These are phyloP conservation scores for Beauveria sp. DNA, from an alignment of 2,329 filamentous ascomycete species.

Conservation along the genomic window DNA sequence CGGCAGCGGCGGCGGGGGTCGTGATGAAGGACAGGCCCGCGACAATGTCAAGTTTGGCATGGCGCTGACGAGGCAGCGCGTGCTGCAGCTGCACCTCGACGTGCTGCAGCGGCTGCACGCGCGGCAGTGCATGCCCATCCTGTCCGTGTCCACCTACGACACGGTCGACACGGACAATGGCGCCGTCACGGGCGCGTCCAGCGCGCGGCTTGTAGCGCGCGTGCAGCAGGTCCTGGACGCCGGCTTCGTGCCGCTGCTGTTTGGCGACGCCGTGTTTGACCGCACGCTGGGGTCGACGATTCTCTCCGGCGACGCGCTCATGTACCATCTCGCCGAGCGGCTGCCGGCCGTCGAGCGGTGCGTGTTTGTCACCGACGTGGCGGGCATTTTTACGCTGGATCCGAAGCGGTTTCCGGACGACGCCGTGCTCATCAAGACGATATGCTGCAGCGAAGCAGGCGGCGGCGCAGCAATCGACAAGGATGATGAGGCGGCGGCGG, in stretches of 20 bases:
- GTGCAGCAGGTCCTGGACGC: background rate
- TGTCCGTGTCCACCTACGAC: constrained; percentile 11
- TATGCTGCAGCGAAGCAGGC: background rate
- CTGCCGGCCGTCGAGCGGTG: background rate
- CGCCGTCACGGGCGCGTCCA: background rate
- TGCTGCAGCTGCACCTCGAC: constrained; percentile 6
- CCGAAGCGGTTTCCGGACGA: constrained; percentile 2
- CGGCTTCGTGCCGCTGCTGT: constrained; percentile 10
- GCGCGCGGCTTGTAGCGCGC: background rate
- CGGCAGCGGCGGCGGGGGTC: background rate
- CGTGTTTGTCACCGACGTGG: constrained; percentile 10
- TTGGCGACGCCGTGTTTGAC: constrained; percentile 10
- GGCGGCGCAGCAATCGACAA: background rate
- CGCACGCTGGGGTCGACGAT: background rate
- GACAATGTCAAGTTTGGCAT: constrained; percentile 9
- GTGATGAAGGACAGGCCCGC: background rate
- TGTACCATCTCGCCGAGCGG: constrained; percentile 8
- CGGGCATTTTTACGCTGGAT: constrained; percentile 8
- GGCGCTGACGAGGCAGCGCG: constrained; percentile 9
- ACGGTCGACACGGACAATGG: constrained; percentile 8
- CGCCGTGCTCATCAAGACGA: background rate
- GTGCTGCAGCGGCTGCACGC: constrained; percentile 3
- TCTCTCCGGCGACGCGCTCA: constrained; percentile 9
- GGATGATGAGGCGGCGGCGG: background rate
- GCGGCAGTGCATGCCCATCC: background rate